phyloP scores from a whole-genome alignment of 495 filamentous ascomycete species.

The Penicillium pancosmium region DNA sequence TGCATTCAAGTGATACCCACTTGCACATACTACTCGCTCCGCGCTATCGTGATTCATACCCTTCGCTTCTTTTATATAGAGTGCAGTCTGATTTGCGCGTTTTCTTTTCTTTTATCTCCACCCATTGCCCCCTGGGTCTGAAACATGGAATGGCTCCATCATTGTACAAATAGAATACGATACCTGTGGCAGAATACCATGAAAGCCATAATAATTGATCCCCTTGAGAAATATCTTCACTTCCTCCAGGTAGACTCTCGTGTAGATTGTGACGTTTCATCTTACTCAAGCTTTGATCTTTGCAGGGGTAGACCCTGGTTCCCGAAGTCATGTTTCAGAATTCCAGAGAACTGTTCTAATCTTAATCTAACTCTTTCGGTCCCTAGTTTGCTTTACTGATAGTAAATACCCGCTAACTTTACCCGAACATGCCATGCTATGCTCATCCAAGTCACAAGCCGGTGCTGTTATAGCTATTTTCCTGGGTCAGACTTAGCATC shows the following conservation, averaged over 20 bases:
- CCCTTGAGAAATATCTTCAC: neutral
- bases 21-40: constrained; percentile 5
- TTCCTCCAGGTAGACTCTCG: neutral
- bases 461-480: too few species aligned
- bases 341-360: too few species aligned
- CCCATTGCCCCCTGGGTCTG: neutral
- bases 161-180: neutral
- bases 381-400: too few species aligned
- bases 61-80: constrained; percentile 17
- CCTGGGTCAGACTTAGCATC: too few species aligned
- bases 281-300: constrained; percentile 1
- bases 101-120: neutral
- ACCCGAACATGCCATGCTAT: too few species aligned
- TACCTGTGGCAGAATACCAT: neutral
- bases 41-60: neutral
- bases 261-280: neutral
- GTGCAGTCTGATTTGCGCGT: constrained; percentile 20
- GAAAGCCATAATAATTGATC: neutral
- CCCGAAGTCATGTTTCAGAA: neutral
- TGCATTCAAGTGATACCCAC: constrained; percentile 5
- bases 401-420: too few species aligned
- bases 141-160: neutral
- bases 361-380: too few species aligned
- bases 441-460: too few species aligned
- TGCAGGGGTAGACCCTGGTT: constrained; percentile 2